Percentiles rank a stretch among this genome's conserved stretches.
Conservation (phyloP, 148 eudicot genomes). For the Rhododendron vialii region DNA sequence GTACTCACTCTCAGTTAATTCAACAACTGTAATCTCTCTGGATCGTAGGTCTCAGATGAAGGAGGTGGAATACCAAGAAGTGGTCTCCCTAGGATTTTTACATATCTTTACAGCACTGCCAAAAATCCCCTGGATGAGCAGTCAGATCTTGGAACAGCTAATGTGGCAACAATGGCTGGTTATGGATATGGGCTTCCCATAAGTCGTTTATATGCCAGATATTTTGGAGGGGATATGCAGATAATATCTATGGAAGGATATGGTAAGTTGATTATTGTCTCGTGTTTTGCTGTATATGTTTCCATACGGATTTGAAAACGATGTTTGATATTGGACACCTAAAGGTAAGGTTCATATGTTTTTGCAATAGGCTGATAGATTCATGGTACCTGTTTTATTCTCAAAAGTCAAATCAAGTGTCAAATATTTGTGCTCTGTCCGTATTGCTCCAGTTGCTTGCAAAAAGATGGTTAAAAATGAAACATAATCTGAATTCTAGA, state of each 20-base stretch:
- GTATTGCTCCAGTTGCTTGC: neutral
- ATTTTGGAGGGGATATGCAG: slow-evolving; percentile 96
- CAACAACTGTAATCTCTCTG: neutral
- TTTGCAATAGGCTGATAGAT: neutral
- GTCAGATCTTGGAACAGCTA: slow-evolving; percentile 48
- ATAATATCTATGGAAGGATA: slow-evolving; percentile 99
- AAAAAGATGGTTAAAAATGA: neutral
- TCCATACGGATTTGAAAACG: neutral
- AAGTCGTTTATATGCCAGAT: slow-evolving; percentile 87
- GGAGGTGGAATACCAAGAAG: slow-evolving; percentile 99
- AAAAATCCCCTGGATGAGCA: slow-evolving; percentile 63
- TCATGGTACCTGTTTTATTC: neutral
- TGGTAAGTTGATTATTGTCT: slow-evolving; percentile 35
- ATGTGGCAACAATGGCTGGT: slow-evolving; percentile 83
- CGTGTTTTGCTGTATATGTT: neutral
- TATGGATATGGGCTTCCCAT: slow-evolving; percentile 95
- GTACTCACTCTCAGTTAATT: neutral
- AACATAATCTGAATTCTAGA: neutral
- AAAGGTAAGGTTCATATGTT: neutral
- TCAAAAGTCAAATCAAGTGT: neutral
- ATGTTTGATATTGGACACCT: neutral
- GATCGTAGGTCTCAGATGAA: slow-evolving; percentile 83
- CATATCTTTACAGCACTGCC: slow-evolving; percentile 97
- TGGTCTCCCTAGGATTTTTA: slow-evolving; percentile 85
- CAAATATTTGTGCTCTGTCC: neutral